Percentiles rank a stretch among this genome's conserved stretches.
Conservation (phyloP, 176 grass and related monocot species). For the Lolium perenne region DNA sequence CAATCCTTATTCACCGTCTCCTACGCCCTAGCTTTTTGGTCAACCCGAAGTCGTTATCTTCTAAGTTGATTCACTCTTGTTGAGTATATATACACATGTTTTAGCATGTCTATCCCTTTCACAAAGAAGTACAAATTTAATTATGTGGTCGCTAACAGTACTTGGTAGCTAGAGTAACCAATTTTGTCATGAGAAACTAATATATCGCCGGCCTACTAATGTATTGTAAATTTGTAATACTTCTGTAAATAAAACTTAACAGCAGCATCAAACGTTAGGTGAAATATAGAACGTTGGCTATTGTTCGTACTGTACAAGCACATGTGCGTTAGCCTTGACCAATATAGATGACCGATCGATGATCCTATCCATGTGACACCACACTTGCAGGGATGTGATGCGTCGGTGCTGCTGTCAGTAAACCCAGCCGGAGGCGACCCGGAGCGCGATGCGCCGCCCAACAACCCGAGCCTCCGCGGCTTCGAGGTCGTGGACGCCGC, state of each 20-base stretch:
- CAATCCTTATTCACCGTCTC: not conserved
- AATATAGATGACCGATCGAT: not conserved
- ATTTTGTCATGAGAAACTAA: not conserved
- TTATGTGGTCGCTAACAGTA: not conserved
- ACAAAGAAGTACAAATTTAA: not conserved
- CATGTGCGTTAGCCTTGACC: not conserved
- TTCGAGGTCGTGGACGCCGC: slow-evolving; percentile 56
- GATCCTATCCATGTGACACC: not conserved
- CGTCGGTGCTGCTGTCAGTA: slow-evolving; percentile 51
- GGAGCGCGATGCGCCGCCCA: slow-evolving; percentile 4
- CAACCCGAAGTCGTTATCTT: not conserved
- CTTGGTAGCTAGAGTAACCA: not conserved
- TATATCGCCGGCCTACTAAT: not conserved
- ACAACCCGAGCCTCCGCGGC: slow-evolving; percentile 61
- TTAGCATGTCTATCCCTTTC: not conserved
- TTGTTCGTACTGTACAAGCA: not conserved
- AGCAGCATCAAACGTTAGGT: not conserved
- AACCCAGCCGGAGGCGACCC: slow-evolving; percentile 36
- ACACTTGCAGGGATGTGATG: slow-evolving; percentile 52
- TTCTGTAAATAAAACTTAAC: not conserved
- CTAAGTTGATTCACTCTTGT: not conserved
- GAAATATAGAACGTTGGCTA: not conserved
- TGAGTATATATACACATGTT: not conserved
- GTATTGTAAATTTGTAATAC: too few species aligned
- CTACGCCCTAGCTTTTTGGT: not conserved